Conservation (phyloP, 2,329 filamentous ascomycete genomes). For the Xylariomycetidae sp. region DNA sequence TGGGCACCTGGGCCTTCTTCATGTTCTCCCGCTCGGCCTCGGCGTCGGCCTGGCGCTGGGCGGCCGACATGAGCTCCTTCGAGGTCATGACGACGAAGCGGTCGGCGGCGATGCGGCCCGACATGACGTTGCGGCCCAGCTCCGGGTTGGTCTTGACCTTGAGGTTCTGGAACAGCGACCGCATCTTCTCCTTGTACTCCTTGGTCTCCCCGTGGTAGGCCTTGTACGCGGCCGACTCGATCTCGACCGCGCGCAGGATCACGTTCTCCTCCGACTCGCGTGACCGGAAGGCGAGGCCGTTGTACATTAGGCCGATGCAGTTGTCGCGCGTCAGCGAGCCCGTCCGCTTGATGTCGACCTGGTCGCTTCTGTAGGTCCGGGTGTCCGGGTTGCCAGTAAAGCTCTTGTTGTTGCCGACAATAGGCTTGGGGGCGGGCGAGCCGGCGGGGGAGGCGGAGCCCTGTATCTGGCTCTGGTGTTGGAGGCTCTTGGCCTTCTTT, state of each 20-base stretch:
- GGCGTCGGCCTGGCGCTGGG: constrained; percentile 71
- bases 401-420: constrained; percentile 42
- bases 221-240: constrained; percentile 74
- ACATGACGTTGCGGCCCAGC: constrained; percentile 71
- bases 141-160: constrained; percentile 85
- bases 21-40: constrained; percentile 87
- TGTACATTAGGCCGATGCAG: constrained; percentile 89
- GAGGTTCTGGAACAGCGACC: constrained; percentile 89
- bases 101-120: constrained; percentile 65
- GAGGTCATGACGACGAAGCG: constrained; percentile 82
- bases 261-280: constrained; percentile 67
- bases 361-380: constrained; percentile 77
- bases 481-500: constrained; percentile 43
- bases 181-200: constrained; percentile 82
- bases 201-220: constrained; percentile 65
- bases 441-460: constrained; percentile 49
- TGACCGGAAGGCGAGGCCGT: constrained; percentile 72
- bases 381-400: constrained; percentile 69
- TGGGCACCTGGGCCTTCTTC: constrained; percentile 92
- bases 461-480: constrained; percentile 35
- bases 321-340: constrained; percentile 70
- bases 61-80: constrained; percentile 85
- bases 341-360: constrained; percentile 72
- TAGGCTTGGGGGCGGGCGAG: constrained; percentile 40
- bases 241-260: constrained; percentile 70